Percentiles rank a stretch among this genome's conserved stretches.
phyloP scores from a whole-genome alignment of 139 green algal genomes.

The Pleodorina starrii region DNA sequence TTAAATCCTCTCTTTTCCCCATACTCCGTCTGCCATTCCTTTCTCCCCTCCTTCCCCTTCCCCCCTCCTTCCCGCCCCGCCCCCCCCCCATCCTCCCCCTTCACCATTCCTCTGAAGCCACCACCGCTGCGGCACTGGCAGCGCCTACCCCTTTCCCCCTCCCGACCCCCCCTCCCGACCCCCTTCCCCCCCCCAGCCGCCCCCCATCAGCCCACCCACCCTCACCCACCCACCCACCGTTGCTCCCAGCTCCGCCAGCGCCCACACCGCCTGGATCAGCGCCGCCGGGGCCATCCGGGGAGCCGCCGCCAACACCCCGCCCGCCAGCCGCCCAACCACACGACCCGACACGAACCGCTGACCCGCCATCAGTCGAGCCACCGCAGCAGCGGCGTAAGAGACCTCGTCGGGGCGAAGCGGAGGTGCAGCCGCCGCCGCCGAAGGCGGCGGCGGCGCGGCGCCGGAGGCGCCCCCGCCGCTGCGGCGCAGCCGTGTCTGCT shows the following conservation, averaged over 20 bases:
- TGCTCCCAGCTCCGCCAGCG: conserved; percentile 31
- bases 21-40: no score
- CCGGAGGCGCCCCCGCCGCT: no score
- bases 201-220: not conserved
- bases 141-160: no score
- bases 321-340: not conserved
- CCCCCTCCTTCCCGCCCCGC: no score
- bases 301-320: conserved; percentile 20
- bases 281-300: not conserved
- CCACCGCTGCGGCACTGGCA: not conserved
- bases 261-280: not conserved
- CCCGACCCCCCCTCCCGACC: not conserved
- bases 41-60: no score
- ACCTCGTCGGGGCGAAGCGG: not conserved
- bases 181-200: not conserved
- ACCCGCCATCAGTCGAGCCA: not conserved
- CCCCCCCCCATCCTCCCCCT: no score
- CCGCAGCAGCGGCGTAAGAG: not conserved
- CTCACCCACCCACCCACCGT: not conserved
- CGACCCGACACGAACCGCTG: not conserved
- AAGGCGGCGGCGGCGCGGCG: not conserved
- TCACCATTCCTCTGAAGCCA: no score
- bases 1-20: no score
- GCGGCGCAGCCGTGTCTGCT: not conserved
- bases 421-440: not conserved